These are phyloP conservation scores for Tarenaya hassleriana DNA, from an alignment of 345 rosid genomes.

Conservation along the genomic window DNA sequence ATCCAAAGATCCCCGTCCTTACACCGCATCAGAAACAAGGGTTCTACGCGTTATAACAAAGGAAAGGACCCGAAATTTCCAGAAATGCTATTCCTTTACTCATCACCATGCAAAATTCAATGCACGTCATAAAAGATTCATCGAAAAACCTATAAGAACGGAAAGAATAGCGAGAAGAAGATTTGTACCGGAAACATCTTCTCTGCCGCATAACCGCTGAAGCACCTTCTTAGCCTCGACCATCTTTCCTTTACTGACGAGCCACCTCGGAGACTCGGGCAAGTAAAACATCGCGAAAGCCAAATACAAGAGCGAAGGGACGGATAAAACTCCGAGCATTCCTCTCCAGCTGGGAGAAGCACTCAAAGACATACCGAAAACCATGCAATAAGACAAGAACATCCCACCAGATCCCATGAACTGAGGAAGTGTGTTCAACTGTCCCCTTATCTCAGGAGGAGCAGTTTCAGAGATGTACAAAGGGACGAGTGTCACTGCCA, in stretches of 20 bases:
- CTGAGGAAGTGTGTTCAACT: slow-evolving; percentile 73
- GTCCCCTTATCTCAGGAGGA: slow-evolving; percentile 74
- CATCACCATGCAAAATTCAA: no score
- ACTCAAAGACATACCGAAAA: slow-evolving; percentile 71
- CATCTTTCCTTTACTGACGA: slow-evolving; percentile 82
- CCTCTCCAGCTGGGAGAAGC: slow-evolving; percentile 71
- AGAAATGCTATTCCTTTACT: no score
- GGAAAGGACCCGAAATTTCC: no score
- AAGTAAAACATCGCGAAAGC: slow-evolving; percentile 54
- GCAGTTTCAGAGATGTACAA: slow-evolving; percentile 82
- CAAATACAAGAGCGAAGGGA: slow-evolving; percentile 55
- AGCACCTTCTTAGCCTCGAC: slow-evolving; percentile 62
- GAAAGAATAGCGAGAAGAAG: not conserved
- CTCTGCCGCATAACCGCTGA: slow-evolving; percentile 68
- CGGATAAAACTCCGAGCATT: slow-evolving; percentile 76
- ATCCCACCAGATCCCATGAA: slow-evolving; percentile 77
- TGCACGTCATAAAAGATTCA: no score
- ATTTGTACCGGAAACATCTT: slow-evolving; percentile 78
- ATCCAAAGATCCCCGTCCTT: no score
- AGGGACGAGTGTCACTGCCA: slow-evolving; percentile 73
- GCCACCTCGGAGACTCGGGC: slow-evolving; percentile 97
- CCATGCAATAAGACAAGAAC: slow-evolving; percentile 78
- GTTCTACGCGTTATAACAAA: no score
- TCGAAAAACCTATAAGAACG: not conserved
- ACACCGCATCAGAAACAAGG: no score